A percentile compares a stretch with the other conserved stretches of the same genome.
phyloP scores from a whole-genome alignment of 257 asterid species.

The Thymus quinquecostatus region DNA sequence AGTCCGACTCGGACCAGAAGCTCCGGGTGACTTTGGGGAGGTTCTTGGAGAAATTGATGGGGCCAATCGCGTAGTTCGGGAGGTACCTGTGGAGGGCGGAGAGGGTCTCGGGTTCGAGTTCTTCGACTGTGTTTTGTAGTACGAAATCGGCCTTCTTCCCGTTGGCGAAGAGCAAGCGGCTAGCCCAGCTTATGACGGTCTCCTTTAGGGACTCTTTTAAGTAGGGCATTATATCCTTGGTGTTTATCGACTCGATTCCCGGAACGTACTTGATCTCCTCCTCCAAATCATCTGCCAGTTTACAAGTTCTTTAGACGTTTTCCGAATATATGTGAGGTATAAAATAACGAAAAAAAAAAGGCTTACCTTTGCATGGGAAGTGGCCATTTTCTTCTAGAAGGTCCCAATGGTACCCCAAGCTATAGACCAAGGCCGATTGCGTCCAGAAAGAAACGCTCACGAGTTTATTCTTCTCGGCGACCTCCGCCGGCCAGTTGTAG shows the following conservation, averaged over 20 bases:
- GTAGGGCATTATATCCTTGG: conserved; percentile 21
- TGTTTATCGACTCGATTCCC: conserved; percentile 8
- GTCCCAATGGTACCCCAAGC: conserved; percentile 40
- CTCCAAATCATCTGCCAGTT: background rate
- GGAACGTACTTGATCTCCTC: conserved; percentile 23
- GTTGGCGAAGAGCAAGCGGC: conserved; percentile 35
- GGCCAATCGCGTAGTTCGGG: conserved; percentile 58
- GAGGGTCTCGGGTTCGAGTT: conserved; percentile 48
- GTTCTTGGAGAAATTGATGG: conserved; percentile 37
- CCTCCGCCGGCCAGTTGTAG: conserved; percentile 37
- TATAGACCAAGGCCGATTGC: conserved; percentile 40
- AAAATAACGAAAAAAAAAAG: too few species aligned
- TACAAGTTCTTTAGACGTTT: rapidly evolving
- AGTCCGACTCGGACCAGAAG: conserved; percentile 14
- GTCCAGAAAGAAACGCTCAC: conserved; percentile 48
- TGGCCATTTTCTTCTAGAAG: conserved; percentile 44
- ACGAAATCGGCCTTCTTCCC: conserved; percentile 56
- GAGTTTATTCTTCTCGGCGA: conserved; percentile 47
- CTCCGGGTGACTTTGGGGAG: conserved; percentile 30
- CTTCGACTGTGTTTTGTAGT: conserved; percentile 59
- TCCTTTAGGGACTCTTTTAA: conserved; percentile 36
- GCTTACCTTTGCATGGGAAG: conserved; percentile 34
- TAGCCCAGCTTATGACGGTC: conserved; percentile 15
- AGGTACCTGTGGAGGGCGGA: conserved; percentile 40
- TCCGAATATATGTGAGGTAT: too few species aligned